Percentiles rank a stretch among this genome's conserved stretches.
Evolutionary conservation across 2,329 filamentous ascomycete species (phyloP).

Genomic region (Arthrinium puccinioides): DNA sequence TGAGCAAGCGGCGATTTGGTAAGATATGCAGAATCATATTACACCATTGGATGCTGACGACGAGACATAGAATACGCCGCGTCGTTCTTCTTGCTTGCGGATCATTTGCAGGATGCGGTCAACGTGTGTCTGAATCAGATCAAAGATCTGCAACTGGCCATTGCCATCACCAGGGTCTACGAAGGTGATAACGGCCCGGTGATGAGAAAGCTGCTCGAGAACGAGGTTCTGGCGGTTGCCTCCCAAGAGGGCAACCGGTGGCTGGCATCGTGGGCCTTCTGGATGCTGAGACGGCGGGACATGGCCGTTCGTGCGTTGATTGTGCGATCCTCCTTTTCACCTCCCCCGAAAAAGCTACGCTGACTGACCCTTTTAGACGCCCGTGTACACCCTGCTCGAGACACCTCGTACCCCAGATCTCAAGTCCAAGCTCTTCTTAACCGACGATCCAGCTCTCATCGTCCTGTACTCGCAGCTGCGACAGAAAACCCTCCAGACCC

Average conservation of each 20-base stretch:
- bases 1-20: conserved; percentile 86
- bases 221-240: conserved; percentile 72
- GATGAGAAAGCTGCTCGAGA: conserved; percentile 65
- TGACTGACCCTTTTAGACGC: conserved; percentile 60
- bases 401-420: conserved; percentile 62
- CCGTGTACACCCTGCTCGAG: conserved; percentile 66
- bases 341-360: too few relatives aligned
- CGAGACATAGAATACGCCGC: conserved; percentile 78
- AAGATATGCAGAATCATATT: conserved; percentile 17
- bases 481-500: conserved; percentile 72
- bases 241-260: conserved; percentile 80
- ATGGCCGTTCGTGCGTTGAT: conserved; percentile 80
- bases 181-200: conserved; percentile 77
- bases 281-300: conserved; percentile 76
- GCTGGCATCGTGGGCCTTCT: conserved; percentile 93
- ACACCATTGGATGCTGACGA: conserved; percentile 12
- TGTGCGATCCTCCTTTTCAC: conserved; percentile 39
- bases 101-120: conserved; percentile 76
- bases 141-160: conserved; percentile 81
- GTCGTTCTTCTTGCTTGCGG: conserved; percentile 88
- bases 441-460: conserved; percentile 84
- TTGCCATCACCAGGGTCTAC: conserved; percentile 81
- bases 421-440: conserved; percentile 71
- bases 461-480: conserved; percentile 82
- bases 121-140: conserved; percentile 82